These are phyloP conservation scores for Thalassiosira mediterranea DNA, from an alignment of 352 stramenopile genomes.

Conservation along the genomic window DNA sequence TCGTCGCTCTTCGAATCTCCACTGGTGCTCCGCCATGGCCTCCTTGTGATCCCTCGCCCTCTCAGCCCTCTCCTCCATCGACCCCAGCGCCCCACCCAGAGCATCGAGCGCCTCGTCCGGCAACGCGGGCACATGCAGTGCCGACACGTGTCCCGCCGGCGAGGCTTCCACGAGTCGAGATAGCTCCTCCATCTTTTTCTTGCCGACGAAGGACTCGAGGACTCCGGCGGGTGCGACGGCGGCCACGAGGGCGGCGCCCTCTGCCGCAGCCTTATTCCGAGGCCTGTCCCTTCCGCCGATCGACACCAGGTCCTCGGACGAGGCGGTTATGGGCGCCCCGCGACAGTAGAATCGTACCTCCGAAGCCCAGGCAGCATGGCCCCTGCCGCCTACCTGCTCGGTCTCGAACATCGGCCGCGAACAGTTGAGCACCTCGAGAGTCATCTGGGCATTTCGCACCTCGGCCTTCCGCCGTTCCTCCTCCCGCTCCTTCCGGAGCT, in stretches of 20 bases:
- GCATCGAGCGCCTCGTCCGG: conserved; percentile 25
- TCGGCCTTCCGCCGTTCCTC: conserved; percentile 13
- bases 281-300: background rate
- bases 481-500: background rate
- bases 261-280: conserved; percentile 23
- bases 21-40: conserved; percentile 13
- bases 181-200: conserved; percentile 20
- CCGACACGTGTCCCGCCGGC: conserved; percentile 21
- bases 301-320: too few species aligned
- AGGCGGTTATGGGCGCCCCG: conserved; percentile 12
- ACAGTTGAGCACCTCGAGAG: conserved; percentile 19
- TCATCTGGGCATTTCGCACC: conserved; percentile 22
- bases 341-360: conserved; percentile 21
- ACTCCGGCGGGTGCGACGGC: background rate
- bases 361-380: conserved; percentile 16
- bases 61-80: conserved; percentile 11
- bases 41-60: background rate
- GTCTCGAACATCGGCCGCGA: conserved; percentile 26
- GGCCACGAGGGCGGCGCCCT: conserved; percentile 7
- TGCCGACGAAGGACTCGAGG: conserved; percentile 19
- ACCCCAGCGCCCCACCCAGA: conserved; percentile 9
- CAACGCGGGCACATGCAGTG: conserved; percentile 17
- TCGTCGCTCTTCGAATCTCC: conserved; percentile 4
- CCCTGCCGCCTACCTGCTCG: background rate
- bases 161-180: conserved; percentile 6